Percentiles rank a stretch among this genome's conserved stretches.
Evolutionary conservation across 2,329 filamentous ascomycete species (phyloP).

Genomic region (Colletotrichum eremochloae): DNA sequence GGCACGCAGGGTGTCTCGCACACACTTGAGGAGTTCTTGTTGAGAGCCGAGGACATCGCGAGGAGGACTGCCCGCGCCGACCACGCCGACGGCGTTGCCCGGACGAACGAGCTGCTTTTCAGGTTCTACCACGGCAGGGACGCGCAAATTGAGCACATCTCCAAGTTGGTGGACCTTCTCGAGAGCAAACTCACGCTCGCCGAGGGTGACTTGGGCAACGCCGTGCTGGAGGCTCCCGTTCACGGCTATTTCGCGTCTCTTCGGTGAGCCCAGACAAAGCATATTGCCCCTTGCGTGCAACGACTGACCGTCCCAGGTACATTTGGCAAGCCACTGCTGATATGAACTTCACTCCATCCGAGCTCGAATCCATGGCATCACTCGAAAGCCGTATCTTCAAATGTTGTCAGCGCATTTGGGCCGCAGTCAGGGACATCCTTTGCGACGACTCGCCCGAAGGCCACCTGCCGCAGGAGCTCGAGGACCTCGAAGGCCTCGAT

Average conservation of each 20-base stretch:
- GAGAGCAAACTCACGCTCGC: conserved; percentile 75
- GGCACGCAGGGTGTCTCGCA: conserved; percentile 23
- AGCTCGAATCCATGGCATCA: conserved; percentile 52
- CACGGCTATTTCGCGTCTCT: conserved; percentile 79
- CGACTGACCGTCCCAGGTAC: conserved; percentile 54
- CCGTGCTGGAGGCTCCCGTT: conserved; percentile 75
- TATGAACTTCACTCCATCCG: conserved; percentile 53
- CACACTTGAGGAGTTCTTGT: conserved; percentile 62
- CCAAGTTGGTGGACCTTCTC: conserved; percentile 70
- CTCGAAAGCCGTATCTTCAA: conserved; percentile 69
- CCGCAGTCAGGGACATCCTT: conserved; percentile 79
- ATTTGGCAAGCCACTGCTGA: conserved; percentile 66
- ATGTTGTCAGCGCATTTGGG: conserved; percentile 80
- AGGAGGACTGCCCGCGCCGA: conserved; percentile 85
- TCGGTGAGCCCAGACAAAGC: conserved; percentile 57
- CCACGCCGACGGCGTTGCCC: conserved; percentile 91
- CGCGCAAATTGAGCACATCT: conserved; percentile 64
- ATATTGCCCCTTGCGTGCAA: not conserved
- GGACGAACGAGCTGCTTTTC: conserved; percentile 79
- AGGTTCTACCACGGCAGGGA: conserved; percentile 63
- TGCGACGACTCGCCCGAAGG: conserved; percentile 97
- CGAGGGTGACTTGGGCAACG: conserved; percentile 73
- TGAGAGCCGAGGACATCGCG: conserved; percentile 69
- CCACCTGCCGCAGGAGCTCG: conserved; percentile 81
- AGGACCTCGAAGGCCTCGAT: conserved; percentile 77